A percentile compares a stretch with the other conserved stretches of the same genome.
These are phyloP conservation scores for Adansonia madagascariensis DNA, from an alignment of 441 rosid genomes.

Conservation along the genomic window DNA sequence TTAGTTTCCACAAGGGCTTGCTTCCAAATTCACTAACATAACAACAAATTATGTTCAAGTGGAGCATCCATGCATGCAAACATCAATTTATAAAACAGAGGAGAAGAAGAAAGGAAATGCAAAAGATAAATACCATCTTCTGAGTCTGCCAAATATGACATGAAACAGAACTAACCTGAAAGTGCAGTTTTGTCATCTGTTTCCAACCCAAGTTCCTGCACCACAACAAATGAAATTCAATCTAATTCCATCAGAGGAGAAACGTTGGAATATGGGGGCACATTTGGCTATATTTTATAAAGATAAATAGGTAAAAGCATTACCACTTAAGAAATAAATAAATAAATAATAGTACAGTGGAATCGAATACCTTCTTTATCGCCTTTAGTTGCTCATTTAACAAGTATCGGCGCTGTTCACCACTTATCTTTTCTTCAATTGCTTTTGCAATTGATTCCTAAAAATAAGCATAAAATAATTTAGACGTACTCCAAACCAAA, in stretches of 20 bases:
- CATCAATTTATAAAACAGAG: too few relatives aligned
- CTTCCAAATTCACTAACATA: too few relatives aligned
- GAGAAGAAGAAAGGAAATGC: background rate
- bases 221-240: conserved; percentile 30
- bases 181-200: conserved; percentile 85
- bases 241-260: conserved; percentile 15
- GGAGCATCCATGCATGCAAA: too few relatives aligned
- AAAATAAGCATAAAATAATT: conserved; percentile 30
- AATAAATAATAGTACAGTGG: conserved; percentile 9
- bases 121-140: background rate
- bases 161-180: conserved; percentile 56
- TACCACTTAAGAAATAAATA: conserved; percentile 20
- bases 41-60: too few relatives aligned
- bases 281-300: background rate
- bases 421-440: conserved; percentile 97
- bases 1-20: too few relatives aligned
- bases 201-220: conserved; percentile 88
- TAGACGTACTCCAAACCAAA: conserved; percentile 25
- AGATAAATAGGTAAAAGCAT: conserved; percentile 7
- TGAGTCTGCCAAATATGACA: conserved; percentile 21
- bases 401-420: conserved; percentile 98
- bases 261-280: conserved; percentile 17
- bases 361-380: conserved; percentile 80
- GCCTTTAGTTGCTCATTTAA: conserved; percentile 98
- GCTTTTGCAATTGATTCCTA: conserved; percentile 98